phyloP scores from a whole-genome alignment of 345 rosid species.

The Corchorus capsularis region DNA sequence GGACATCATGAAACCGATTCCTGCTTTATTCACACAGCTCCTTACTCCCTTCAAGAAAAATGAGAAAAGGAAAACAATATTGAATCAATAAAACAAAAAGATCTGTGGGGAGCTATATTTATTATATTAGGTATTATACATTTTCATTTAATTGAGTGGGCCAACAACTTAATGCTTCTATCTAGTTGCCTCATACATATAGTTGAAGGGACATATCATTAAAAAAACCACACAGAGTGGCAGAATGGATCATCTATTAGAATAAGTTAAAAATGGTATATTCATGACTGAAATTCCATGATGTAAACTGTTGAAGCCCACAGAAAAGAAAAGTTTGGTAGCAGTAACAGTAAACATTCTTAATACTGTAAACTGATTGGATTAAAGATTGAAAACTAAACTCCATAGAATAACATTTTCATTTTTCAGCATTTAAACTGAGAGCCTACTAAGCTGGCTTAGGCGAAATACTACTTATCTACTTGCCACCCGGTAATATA shows the following conservation, averaged over 20 bases:
- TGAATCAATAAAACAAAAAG: not conserved
- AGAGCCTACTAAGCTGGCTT: not conserved
- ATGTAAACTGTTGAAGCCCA: not conserved
- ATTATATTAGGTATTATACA: conserved; percentile 1
- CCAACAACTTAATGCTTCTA: conserved; percentile 1
- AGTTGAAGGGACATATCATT: not conserved
- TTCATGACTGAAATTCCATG: not conserved
- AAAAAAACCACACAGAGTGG: not conserved
- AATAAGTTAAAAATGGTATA: conserved; percentile 6
- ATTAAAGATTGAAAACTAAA: not conserved
- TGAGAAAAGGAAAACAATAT: not conserved
- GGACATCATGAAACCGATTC: conserved; percentile 94
- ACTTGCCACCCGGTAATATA: not conserved
- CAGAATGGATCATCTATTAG: not conserved
- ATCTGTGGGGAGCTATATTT: not conserved
- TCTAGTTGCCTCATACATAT: not conserved
- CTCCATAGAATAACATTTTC: not conserved
- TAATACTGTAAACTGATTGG: not conserved
- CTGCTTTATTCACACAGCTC: conserved; percentile 79
- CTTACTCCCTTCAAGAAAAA: conserved; percentile 51
- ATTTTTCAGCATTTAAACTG: not conserved
- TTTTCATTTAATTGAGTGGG: not conserved
- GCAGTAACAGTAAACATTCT: not conserved
- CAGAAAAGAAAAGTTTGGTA: not conserved
- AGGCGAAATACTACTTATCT: not conserved